Conservation (phyloP, 306 rosid species). For the Hippophae rhamnoides region DNA sequence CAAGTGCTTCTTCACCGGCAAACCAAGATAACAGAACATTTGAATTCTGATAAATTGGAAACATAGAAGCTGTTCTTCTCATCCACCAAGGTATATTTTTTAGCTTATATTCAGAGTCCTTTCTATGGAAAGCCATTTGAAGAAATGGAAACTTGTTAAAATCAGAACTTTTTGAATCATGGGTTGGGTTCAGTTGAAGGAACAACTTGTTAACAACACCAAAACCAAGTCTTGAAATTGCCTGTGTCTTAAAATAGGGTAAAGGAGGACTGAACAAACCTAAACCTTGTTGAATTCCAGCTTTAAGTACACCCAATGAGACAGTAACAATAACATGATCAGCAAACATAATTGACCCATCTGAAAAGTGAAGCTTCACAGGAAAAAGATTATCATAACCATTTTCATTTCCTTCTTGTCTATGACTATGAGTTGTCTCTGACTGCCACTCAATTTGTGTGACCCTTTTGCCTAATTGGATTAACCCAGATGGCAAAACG, state of each 20-base stretch:
- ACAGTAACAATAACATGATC: conserved; percentile 88
- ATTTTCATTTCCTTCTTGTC: conserved; percentile 16
- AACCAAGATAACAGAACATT: conserved; percentile 75
- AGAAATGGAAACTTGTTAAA: conserved; percentile 41
- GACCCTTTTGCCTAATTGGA: conserved; percentile 60
- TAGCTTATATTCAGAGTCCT: conserved; percentile 45
- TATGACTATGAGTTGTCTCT: background rate
- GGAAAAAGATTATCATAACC: conserved; percentile 37
- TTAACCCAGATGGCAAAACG: conserved; percentile 58
- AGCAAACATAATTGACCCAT: conserved; percentile 59
- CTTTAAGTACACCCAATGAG: conserved; percentile 85
- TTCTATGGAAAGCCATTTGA: conserved; percentile 66
- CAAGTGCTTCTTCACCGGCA: conserved; percentile 78
- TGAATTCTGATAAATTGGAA: conserved; percentile 63
- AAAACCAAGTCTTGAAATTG: conserved; percentile 87
- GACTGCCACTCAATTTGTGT: conserved; percentile 61
- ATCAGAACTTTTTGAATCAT: conserved; percentile 15
- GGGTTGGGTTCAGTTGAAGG: conserved; percentile 44
- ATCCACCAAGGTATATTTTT: conserved; percentile 91
- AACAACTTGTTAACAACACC: conserved; percentile 95
- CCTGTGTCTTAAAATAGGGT: conserved; percentile 69
- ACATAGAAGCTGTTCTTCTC: conserved; percentile 66
- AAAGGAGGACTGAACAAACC: conserved; percentile 71
- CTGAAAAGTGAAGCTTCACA: conserved; percentile 69
- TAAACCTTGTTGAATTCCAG: conserved; percentile 48